Base-by-base conservation (phyloP, 371 early-diverging fungal genomes). In the Mortierella sp. region DNA sequence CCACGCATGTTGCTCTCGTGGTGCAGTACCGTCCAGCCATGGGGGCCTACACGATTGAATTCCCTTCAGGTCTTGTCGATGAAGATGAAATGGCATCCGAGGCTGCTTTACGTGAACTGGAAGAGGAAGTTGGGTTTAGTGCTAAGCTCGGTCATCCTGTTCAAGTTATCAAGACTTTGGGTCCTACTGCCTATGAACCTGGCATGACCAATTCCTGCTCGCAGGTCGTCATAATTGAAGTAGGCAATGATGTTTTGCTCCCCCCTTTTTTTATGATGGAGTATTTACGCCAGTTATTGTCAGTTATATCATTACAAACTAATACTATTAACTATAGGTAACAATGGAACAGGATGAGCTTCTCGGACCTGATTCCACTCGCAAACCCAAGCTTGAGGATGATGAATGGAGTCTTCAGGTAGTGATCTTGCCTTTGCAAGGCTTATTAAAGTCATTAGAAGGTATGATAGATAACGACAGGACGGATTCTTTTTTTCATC, bases 31-130 rank as follows among this genome's bases (percentile, higher is more conserved):
- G 92, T 42, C 92, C 92, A 3, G 86, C 91, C 2, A 64, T 90
- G 17, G 84, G 84, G 6, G 64, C 76, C 22, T 89, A 88, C 62
- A 81, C 86, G 26, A 63, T 92, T 37, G 92, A 92, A 64, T 89
- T 90, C 70, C 91, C 92, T 1, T 89, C 90, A 26, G 92, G 91
- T 75, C 78, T 91, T 10, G 82, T 92, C 32, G 92, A 92, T 68
- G 40, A 71, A 6, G 69, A 67, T 35, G 90, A 91, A 63, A 53
- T 73, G 2, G 82, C 87, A 6, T 61, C 80, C 0, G 49, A 65
- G 22, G 86, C 91, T 8, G 91, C 90, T 3, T 72, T 86, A 23
- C 83, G 92, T 13, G 92, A 90, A 68, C 70, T 90, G 12, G 74
- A 70, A 49, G 92, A 92, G 66, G 92, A 92, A 70, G 90, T 90